Base-by-base conservation (phyloP, 2,329 filamentous ascomycete genomes). In the Aureobasidium sp. region DNA sequence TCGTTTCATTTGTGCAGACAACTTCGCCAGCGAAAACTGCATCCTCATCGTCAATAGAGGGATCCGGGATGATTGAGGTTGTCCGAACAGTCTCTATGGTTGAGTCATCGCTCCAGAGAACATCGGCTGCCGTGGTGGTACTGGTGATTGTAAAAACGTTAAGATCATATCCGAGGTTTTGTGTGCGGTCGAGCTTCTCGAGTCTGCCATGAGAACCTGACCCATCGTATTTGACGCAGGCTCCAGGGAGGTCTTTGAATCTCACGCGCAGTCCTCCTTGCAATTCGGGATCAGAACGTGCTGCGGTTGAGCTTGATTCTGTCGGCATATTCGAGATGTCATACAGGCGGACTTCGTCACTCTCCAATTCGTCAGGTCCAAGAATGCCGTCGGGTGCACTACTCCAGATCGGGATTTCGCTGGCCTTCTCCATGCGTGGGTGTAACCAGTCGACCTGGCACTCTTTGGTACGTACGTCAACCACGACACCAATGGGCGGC, bases 101-200 rank as follows among this genome's bases (percentile, higher is more conserved):
- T 13, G 16, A 32, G 16, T 80, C 74, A 67, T 86, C 81, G 66
- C 85, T 83, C 84, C 84, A 86, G 63, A 80, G 78, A 5, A 86
- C 79, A 1, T 73, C 78, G 13, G 79, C 78, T n/a, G 73, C 71
- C 3, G 81, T 81, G 21, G 73, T 73, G 11, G 78, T 80, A 36
- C 75, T 74, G 55, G 78, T 73, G 57, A 85, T 74, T 11, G 78
- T 75, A 65, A 80, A 84, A 3, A 83, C 76, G 63, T 86, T 85
- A 64, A 85, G 70, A 65, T 86, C 83, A 67, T 81, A 84, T 1
- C 82, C 82, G 44, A 80, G 72, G 9, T 77, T 79, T 27, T 79
- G 74, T 3, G 76, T 75, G 10, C 77, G 71, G 30, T 79, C 73
- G 32, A 83, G 76, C 25, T 73, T 73, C 14, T 72, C 71, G 45